Evolutionary conservation across 2,329 filamentous ascomycete species (phyloP).

Genomic region (Neonectria sp.): DNA sequence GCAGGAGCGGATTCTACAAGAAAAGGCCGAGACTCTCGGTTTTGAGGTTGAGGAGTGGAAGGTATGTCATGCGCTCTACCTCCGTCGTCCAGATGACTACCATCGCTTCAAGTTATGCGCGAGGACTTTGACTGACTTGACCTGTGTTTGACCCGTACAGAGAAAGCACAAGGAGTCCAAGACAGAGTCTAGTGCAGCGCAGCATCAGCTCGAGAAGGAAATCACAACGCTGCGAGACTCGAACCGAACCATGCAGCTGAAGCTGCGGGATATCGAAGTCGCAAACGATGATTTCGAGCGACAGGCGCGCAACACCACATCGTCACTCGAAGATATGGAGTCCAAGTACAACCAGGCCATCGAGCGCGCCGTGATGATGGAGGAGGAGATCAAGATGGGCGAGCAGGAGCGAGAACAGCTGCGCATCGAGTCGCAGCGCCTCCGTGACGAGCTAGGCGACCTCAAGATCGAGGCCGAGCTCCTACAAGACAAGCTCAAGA

Average conservation of each 20-base stretch:
- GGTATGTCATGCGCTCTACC: conserved; percentile 66
- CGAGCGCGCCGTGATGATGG: conserved; percentile 91
- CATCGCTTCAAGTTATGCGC: conserved; percentile 5
- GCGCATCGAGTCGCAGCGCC: conserved; percentile 90
- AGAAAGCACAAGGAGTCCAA: conserved; percentile 98
- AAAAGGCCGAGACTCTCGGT: conserved; percentile 86
- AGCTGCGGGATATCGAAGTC: conserved; percentile 94
- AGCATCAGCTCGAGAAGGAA: conserved; percentile 93
- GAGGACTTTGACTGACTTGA: conserved; percentile 26
- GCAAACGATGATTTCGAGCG: conserved; percentile 98
- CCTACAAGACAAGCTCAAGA: conserved; percentile 91
- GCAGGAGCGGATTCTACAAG: conserved; percentile 86
- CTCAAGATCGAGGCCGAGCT: conserved; percentile 96
- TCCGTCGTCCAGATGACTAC: conserved; percentile 1
- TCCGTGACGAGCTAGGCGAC: conserved; percentile 93
- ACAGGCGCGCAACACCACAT: conserved; percentile 95
- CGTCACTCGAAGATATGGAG: conserved; percentile 95
- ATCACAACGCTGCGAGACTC: conserved; percentile 91
- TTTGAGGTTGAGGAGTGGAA: conserved; percentile 99
- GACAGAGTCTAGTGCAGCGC: conserved; percentile 85
- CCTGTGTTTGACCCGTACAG: conserved; percentile 61
- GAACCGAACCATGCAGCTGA: conserved; percentile 85
- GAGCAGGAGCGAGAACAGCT: conserved; percentile 93
- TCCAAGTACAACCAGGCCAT: conserved; percentile 97
- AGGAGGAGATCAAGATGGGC: conserved; percentile 92